These are phyloP conservation scores for Globisporangium okanoganense DNA, from an alignment of 352 stramenopile genomes.

Conservation along the genomic window DNA sequence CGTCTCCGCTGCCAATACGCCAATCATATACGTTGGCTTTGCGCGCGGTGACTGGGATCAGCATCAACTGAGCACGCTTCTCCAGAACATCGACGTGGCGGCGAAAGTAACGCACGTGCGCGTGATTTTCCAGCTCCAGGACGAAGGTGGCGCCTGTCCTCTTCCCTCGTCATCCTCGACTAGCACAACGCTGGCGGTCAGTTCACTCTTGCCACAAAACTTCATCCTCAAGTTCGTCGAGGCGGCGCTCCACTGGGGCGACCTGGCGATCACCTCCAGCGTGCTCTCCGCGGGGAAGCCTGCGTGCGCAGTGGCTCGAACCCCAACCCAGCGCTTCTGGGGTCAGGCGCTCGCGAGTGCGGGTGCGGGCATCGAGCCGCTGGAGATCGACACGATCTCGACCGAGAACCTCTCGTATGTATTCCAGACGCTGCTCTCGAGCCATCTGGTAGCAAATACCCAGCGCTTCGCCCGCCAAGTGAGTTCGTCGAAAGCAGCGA, in stretches of 20 bases:
- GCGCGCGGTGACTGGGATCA: slow-evolving; percentile 41
- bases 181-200: slow-evolving; percentile 40
- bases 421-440: slow-evolving; percentile 39
- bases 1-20: too few relatives aligned
- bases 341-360: slow-evolving; percentile 41
- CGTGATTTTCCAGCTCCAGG: slow-evolving; percentile 57
- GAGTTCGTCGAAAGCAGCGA: slow-evolving; percentile 31
- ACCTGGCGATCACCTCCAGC: slow-evolving; percentile 48
- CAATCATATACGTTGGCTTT: slow-evolving; percentile 54
- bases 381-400: slow-evolving; percentile 41
- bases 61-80: slow-evolving; percentile 28
- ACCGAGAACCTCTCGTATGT: slow-evolving; percentile 35
- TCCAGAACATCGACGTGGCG: slow-evolving; percentile 44
- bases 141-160: slow-evolving; percentile 23
- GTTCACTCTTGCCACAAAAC: slow-evolving; percentile 32
- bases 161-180: slow-evolving; percentile 33
- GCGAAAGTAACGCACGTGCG: slow-evolving; percentile 31
- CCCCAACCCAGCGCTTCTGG: slow-evolving; percentile 44
- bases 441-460: too few relatives aligned
- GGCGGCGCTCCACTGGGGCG: slow-evolving; percentile 50
- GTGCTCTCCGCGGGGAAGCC: slow-evolving; percentile 43
- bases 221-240: slow-evolving; percentile 35
- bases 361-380: slow-evolving; percentile 25
- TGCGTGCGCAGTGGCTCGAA: slow-evolving; percentile 44
- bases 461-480: too few relatives aligned